Evolutionary conservation across 768 basidiomycete species (phyloP), one percentile per base, ranked within the genome.

Genomic region (Xerocomellus amylosporus): DNA sequence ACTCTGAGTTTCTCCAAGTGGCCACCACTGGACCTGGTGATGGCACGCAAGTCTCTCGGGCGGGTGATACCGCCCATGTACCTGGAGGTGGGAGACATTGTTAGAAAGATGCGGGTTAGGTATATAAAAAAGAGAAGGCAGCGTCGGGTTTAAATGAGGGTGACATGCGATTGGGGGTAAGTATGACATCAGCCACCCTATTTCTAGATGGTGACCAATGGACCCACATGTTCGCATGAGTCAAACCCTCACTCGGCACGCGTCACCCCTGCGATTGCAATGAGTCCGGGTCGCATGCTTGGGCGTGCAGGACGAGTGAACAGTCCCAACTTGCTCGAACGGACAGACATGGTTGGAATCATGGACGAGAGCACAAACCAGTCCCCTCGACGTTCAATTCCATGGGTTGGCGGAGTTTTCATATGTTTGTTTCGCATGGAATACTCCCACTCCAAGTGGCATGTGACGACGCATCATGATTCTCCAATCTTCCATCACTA

Each of bases 11-110:
- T 53, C 15, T 68, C 46, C 54, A 75, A 72, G 5, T 59, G 49
- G 8, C 73, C 72, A 19, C 74, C 74, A 10, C 64, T 62, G 40
- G 71, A 74, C 71, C 71, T 75, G 51, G 74, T 65, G 15, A 73
- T 49, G n/a, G 58, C 51, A 8, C 72, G 72, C 19, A 80, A 46
- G 40, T 73, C 71, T 9, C 52, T 59, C 0, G 77, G 75, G 33
- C 73, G 70, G 5, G 77, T 68, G 60, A 75, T 70, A 41, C 77
- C 77, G 1, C 72, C 66, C 63, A 72, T 66, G 49, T 66, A 73
- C 15, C 79, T 79, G 47, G 57, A 58, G 37, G 54, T 45, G 40
- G 54, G 39, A 0, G 44, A 12, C 67, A 67, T 71, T 3, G 50
- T 51, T 0, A 19, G 49, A n/a, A 46, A 41, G 43, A 20, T 15